These are phyloP conservation scores for Aspergillus quadricinctus DNA, from an alignment of 2,329 filamentous ascomycete species.

Conservation along the genomic window DNA sequence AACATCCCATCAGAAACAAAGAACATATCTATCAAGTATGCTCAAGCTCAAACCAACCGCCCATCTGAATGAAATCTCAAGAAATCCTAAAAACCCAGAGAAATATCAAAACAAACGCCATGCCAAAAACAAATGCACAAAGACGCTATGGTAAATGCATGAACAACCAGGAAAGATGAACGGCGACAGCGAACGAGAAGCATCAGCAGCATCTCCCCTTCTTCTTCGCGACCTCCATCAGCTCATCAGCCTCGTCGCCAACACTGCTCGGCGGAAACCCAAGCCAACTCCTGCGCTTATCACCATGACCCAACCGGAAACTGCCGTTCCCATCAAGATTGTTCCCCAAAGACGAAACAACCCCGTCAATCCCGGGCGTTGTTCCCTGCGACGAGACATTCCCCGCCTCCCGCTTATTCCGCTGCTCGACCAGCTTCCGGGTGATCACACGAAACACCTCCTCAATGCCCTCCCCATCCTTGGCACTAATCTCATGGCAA, in stretches of 20 bases:
- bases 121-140: not conserved
- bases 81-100: not conserved
- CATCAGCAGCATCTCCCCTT: constrained; percentile 41
- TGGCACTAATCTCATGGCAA: constrained; percentile 93
- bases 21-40: not conserved
- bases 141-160: not conserved
- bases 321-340: constrained; percentile 49
- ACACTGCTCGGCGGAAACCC: constrained; percentile 52
- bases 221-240: constrained; percentile 29
- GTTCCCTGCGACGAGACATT: constrained; percentile 40
- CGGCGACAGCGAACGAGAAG: not conserved
- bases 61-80: not conserved
- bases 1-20: not conserved
- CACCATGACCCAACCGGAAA: constrained; percentile 55
- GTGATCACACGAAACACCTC: constrained; percentile 92
- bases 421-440: constrained; percentile 74
- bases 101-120: not conserved
- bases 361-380: constrained; percentile 42
- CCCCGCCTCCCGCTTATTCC: constrained; percentile 51
- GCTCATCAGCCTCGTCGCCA: constrained; percentile 30
- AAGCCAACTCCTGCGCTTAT: constrained; percentile 65
- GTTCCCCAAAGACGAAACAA: constrained; percentile 36
- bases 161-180: not conserved
- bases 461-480: constrained; percentile 91
- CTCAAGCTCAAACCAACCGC: not conserved